Conservation (phyloP, 1,284 basidiomycete species). For the Pholiota adiposa region DNA sequence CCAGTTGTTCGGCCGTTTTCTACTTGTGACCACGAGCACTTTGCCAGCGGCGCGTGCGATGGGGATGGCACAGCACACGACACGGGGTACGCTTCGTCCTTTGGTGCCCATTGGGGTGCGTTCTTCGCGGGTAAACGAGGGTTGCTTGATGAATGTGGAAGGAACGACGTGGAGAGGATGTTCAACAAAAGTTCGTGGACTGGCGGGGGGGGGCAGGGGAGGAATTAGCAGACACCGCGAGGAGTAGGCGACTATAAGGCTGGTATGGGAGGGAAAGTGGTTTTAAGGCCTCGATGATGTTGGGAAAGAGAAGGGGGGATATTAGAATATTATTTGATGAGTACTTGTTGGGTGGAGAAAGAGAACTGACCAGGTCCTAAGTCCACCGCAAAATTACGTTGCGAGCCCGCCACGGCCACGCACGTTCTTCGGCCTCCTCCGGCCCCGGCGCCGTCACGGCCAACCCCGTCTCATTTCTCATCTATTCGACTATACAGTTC, state of each 20-base stretch:
- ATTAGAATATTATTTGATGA: conserved; percentile 26
- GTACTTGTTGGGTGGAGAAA: conserved; percentile 21
- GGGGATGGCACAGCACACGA: conserved; percentile 87
- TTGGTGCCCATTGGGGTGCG: conserved; percentile 67
- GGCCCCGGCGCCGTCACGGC: conserved; percentile 17
- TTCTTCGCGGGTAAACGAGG: conserved; percentile 15
- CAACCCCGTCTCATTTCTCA: conserved; percentile 10
- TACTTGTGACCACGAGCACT: conserved; percentile 79
- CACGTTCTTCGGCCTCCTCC: conserved; percentile 40
- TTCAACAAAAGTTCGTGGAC: conserved; percentile 31
- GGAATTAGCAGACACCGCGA: background rate
- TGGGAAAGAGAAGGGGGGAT: conserved; percentile 10
- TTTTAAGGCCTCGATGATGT: conserved; percentile 3
- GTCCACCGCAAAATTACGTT: conserved; percentile 34
- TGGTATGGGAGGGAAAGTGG: conserved; percentile 11
- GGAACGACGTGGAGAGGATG: conserved; percentile 16
- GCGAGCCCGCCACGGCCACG: conserved; percentile 31
- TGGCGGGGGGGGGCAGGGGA: background rate
- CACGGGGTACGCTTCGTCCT: conserved; percentile 74
- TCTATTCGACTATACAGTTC: conserved; percentile 11
- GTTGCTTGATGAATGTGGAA: conserved; percentile 18
- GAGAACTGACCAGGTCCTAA: conserved; percentile 23
- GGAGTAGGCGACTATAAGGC: conserved; percentile 20
- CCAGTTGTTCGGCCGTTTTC: conserved; percentile 78
- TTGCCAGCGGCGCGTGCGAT: conserved; percentile 72